Base-by-base conservation (phyloP, 2,329 filamentous ascomycete species). In the Neofusicoccum umdonicola region DNA sequence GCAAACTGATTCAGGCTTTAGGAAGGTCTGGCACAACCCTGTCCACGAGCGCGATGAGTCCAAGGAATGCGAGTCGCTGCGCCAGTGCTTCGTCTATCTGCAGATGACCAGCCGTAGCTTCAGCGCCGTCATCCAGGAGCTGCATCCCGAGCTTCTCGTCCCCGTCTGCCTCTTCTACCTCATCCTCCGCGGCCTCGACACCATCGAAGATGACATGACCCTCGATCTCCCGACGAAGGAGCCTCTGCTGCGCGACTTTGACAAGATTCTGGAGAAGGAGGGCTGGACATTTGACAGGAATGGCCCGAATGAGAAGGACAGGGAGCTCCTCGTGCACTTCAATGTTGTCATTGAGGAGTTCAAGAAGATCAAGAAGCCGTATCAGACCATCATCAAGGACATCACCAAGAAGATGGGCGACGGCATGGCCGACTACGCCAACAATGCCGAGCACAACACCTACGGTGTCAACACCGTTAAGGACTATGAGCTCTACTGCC, bases 191-290 rank as follows among this genome's bases (percentile, higher is more conserved):
- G 95, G 92, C 52, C 86, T 99, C 58, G 95, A 99, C 78, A 99
- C 95, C n/a, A 91, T 99, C 66, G 95, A 99, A 80, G 95, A 99
- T 83, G 95, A 99, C 79, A 98, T 97, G 88, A 96, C 93, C 4
- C 89, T 99, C 66, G 83, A 90, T 2, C 81, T 94, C 44, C 84
- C 86, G 68, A 88, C 85, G 73, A 99, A 99, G 81, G 90, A 96
- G 74, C 92, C 93, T 1, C 79, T 97, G 64, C 83, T 99, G 67
- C 88, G 94, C 67, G 84, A 90, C 52, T 99, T 99, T 78, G 83
- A 96, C 75, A 81, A 90, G 63, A 84, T 89, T 69, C 84, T 98
- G 73, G 89, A 92, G 69, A 79, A 89, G 68, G 91, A 96, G 69
- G 93, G 92, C 62, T 99, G 95, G 95, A 96, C 87, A 5, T 99